Base-by-base conservation (phyloP, 1,284 basidiomycete genomes). In the Singerocomus rubriflavus region DNA sequence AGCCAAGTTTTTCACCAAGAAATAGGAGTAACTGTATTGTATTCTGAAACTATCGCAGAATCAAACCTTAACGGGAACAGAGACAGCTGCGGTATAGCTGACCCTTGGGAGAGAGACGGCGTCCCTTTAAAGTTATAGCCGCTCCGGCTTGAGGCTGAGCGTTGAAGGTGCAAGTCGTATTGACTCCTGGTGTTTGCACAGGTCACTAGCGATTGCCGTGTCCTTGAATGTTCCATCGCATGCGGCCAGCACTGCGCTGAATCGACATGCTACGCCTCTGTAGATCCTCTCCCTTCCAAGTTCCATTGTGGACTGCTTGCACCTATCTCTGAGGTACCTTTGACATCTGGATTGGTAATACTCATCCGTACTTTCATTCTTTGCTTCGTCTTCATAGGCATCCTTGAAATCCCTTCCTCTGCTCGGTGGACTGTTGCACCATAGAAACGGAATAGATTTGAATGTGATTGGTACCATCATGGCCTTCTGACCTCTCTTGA, bases 1-100 rank as follows among this genome's bases (percentile, higher is more conserved):
- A 58, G 87, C 88, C 56, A 84, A 80, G 58, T 93, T 90, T 69
- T 90, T 93, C 63, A 67, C 66, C 43, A 75, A 72, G 43, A 68
- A 65, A 51, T 64, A 64, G 58, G 29, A 17, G 9, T 40, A 30
- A 30, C 36, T 44, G 4, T 31, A 27, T 35, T 27, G 29, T 35
- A 6, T 13, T 33, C 32, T 25, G 12, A 43, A 27, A 27, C 16
- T 7, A 25, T 9, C 25, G 2, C 17, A 21, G 13, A 17, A 35
- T 25, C 21, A 21, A 21, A 21, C 2, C 21, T 21, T 21, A 21
- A 21, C 21, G 21, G 21, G 21, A 21, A 21, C 21, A 21, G 21
- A 21, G 21, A 21, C 21, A 21, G 21, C 21, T 21, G 21, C 21
- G 4, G 21, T 21, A 21, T 21, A 21, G 21, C 21, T 2, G 21